Evolutionary conservation across 2,329 filamentous ascomycete species (phyloP).

Genomic region (Hypoxylon sp.): DNA sequence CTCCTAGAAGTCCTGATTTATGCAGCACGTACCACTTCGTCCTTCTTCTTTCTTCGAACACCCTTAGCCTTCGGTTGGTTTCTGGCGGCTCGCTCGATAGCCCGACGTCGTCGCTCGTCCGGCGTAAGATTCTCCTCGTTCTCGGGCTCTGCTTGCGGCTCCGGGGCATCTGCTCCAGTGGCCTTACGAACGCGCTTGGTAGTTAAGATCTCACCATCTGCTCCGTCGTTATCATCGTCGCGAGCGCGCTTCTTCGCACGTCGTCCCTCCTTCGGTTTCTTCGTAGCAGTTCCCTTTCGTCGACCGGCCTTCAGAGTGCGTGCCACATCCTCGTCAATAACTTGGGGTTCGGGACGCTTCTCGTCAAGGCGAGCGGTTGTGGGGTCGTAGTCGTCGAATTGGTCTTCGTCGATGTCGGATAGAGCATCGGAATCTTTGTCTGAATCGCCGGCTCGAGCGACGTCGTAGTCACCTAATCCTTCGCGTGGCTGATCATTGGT

Average conservation of each 20-base stretch:
- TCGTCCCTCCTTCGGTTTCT: conserved; percentile 79
- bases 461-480: conserved; percentile 52
- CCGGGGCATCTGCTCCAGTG: conserved; percentile 53
- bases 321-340: conserved; percentile 72
- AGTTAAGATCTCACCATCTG: conserved; percentile 54
- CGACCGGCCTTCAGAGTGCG: conserved; percentile 71
- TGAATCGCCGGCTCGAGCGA: conserved; percentile 53
- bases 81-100: conserved; percentile 87
- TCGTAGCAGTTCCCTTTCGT: conserved; percentile 69
- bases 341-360: conserved; percentile 59
- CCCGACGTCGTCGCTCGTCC: conserved; percentile 83
- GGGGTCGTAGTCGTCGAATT: conserved; percentile 75
- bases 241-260: conserved; percentile 71
- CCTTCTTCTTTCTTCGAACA: conserved; percentile 80
- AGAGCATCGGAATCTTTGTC: conserved; percentile 68
- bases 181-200: conserved; percentile 59
- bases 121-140: conserved; percentile 83
- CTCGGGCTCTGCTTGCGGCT: conserved; percentile 66
- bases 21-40: conserved; percentile 75
- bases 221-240: conserved; percentile 60
- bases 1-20: background rate
- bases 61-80: conserved; percentile 83
- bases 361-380: conserved; percentile 70
- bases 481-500: conserved; percentile 45
- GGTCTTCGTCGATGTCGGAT: conserved; percentile 74